phyloP scores from a whole-genome alignment of 495 filamentous ascomycete species.

The Hypoxylon lienhwacheense region DNA sequence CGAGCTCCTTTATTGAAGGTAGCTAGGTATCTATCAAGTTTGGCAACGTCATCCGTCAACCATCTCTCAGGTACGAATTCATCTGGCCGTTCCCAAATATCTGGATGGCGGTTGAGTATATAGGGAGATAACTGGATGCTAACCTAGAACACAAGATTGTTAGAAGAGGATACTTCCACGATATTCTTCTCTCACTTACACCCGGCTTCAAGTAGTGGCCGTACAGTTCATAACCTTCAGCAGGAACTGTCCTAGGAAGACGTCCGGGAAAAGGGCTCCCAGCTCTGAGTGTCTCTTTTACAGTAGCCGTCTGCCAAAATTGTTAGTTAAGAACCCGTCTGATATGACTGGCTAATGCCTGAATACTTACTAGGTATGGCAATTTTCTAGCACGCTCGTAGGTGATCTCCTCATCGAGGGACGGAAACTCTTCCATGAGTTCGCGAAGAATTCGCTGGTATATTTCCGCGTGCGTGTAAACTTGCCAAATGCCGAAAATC shows the following conservation, averaged over 20 bases:
- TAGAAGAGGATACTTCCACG: background rate
- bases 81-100: background rate
- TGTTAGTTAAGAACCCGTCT: background rate
- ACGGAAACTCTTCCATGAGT: background rate
- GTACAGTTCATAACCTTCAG: background rate
- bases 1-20: conserved; percentile 2
- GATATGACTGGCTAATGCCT: background rate
- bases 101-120: background rate
- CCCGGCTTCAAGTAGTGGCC: background rate
- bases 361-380: background rate
- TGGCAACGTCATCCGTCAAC: background rate
- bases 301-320: background rate
- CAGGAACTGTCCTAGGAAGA: background rate
- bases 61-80: background rate
- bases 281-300: conserved; percentile 1
- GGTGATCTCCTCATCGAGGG: conserved; percentile 3
- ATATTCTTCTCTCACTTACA: background rate
- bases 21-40: background rate
- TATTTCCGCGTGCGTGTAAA: background rate
- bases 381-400: conserved; percentile 1
- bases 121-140: conserved; percentile 4
- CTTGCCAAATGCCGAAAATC: background rate
- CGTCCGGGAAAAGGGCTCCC: conserved; percentile 1
- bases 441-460: background rate
- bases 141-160: background rate